Evolutionary conservation across 495 filamentous ascomycete species (phyloP), one percentile per base, ranked within the genome.

Genomic region (Penicillium crystallinum): DNA sequence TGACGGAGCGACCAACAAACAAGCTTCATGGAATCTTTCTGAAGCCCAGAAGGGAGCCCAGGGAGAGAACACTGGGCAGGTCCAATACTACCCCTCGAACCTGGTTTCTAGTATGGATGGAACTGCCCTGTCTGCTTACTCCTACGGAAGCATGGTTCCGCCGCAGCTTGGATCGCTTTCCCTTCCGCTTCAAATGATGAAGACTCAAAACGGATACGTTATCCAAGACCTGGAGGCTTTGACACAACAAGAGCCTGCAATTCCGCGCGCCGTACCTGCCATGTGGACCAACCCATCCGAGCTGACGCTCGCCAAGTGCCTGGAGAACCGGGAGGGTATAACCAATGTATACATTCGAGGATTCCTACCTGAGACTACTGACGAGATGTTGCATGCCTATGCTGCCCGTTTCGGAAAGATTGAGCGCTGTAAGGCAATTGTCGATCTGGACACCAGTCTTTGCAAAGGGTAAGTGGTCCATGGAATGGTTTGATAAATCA

Each of bases 321-420:
- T 97, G 41, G 87, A 95, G 66, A 97, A 97, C 58, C 86, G 87
- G 33, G 88, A 82, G 64, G 87, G 73, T 59, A 91, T 81, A 76
- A 97, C 81, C 43, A 99, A 99, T 58, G 92, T 99, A 55, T 99
- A 99, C 73, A 95, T 99, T 53, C 87, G 93, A 46, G 93, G 93
- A 14, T 84, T 99, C 44, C 88, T 89, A 39, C 95, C 95, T 0
- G 88, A 93, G 58, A 97, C 92, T 0, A 91, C 92, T 44, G 93
- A 99, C 65, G 88, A 95, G 42, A 86, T 92, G 62, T 74, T 99
- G 36, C 78, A 87, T 49, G 74, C 75, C 14, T 97, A 93, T 74
- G 88, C 90, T 14, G 75, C 78, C 52, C 85, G 91, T 31, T 99
- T 97, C 62, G 95, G 93, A 35, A 82, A 82, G 42, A 91, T 97